A percentile compares a stretch with the other conserved stretches of the same genome.
These are phyloP conservation scores for Lathyrus tuberosus DNA, from an alignment of 306 rosid species.

Conservation along the genomic window DNA sequence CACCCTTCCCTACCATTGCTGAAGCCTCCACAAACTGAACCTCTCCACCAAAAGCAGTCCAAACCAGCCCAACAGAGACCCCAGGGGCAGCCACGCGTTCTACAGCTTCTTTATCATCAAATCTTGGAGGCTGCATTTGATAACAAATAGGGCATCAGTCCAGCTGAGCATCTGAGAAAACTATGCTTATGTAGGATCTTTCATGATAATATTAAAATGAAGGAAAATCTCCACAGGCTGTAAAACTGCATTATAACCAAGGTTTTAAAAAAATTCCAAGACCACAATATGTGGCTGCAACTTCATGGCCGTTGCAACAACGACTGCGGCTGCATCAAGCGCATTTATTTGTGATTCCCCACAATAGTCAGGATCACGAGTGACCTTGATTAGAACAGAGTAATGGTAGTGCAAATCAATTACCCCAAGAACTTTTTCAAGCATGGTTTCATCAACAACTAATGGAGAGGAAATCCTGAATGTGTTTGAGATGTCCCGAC, in stretches of 20 bases:
- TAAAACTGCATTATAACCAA: neutral
- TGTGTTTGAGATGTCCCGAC: constrained; percentile 70
- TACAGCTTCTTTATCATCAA: constrained; percentile 85
- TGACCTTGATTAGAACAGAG: neutral
- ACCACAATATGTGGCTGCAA: neutral
- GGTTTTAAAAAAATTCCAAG: neutral
- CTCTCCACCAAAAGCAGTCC: constrained; percentile 99
- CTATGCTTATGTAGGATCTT: constrained; percentile 14
- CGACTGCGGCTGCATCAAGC: neutral
- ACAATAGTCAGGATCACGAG: neutral
- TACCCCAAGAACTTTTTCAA: constrained; percentile 99
- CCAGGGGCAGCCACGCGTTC: constrained; percentile 89
- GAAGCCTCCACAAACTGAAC: constrained; percentile 99
- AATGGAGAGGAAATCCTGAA: constrained; percentile 68
- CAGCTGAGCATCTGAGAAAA: constrained; percentile 33
- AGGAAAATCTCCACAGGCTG: constrained; percentile 25
- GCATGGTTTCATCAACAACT: constrained; percentile 90
- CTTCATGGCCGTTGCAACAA: neutral
- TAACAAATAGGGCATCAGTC: constrained; percentile 23
- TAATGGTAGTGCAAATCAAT: constrained; percentile 38
- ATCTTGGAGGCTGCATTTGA: constrained; percentile 89
- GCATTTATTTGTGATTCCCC: neutral
- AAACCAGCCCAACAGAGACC: constrained; percentile 91
- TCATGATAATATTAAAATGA: constrained; percentile 27
- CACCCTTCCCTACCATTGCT: constrained; percentile 94